Evolutionary conservation across 495 filamentous ascomycete species (phyloP).

Genomic region (Penicillium fimorum): DNA sequence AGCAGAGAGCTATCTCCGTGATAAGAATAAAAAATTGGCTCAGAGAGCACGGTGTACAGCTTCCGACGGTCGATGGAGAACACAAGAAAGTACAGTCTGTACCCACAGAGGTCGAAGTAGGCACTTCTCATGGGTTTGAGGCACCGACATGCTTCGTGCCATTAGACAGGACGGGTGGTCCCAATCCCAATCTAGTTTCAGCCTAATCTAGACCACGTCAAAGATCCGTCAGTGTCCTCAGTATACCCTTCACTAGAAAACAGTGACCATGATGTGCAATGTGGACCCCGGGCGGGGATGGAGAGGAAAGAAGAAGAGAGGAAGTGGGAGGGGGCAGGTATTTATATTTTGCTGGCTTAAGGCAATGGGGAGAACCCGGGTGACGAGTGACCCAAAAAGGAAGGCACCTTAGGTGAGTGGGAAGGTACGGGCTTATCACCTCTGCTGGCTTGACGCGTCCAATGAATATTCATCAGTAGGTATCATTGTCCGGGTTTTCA

Average conservation of each 20-base stretch:
- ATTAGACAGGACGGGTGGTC: background rate
- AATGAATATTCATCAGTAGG: too few relatives aligned
- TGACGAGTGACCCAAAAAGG: background rate
- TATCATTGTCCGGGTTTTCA: too few relatives aligned
- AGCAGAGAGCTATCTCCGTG: background rate
- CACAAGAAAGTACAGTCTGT: background rate
- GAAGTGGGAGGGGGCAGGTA: background rate
- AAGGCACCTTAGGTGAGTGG: background rate
- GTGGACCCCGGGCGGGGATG: background rate
- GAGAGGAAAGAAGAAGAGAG: background rate
- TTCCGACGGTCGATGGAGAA: background rate
- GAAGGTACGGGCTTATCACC: background rate
- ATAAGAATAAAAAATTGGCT: background rate
- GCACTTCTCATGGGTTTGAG: too few relatives aligned
- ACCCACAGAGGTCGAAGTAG: background rate
- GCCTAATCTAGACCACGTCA: background rate
- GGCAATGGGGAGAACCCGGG: background rate
- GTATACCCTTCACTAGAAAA: too few relatives aligned
- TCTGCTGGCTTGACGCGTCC: constrained; percentile 3
- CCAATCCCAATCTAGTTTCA: background rate
- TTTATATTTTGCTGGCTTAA: background rate
- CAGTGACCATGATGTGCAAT: background rate
- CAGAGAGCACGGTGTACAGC: background rate
- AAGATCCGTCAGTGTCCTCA: background rate
- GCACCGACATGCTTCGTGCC: background rate